These are phyloP conservation scores for Draba incana DNA, from an alignment of 345 rosid genomes.

Conservation along the genomic window DNA sequence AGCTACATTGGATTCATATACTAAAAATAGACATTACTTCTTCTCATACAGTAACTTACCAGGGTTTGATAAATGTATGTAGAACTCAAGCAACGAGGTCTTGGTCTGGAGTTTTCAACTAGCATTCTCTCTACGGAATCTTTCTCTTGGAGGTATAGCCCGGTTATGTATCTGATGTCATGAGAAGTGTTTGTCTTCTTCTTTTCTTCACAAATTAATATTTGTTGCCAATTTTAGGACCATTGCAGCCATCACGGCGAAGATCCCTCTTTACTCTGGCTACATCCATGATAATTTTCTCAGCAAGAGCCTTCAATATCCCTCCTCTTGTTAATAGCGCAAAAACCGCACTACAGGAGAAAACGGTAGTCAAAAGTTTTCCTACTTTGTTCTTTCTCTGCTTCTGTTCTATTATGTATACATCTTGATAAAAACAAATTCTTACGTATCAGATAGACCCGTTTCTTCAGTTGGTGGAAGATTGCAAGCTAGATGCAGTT, in stretches of 20 bases:
- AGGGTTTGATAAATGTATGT: conserved; percentile 24
- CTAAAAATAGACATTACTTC: neutral
- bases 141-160: conserved; percentile 52
- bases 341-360: conserved; percentile 56
- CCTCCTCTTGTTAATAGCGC: conserved; percentile 56
- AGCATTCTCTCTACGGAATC: conserved; percentile 62
- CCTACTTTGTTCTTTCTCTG: neutral
- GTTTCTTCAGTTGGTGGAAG: conserved; percentile 57
- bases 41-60: conserved; percentile 7
- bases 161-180: conserved; percentile 16
- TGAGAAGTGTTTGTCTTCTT: conserved; percentile 15
- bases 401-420: neutral
- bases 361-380: conserved; percentile 44
- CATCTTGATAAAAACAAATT: neutral
- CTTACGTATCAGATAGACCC: conserved; percentile 56
- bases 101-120: conserved; percentile 66
- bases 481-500: conserved; percentile 58
- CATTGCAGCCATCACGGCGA: conserved; percentile 66
- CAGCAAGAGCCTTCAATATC: conserved; percentile 63
- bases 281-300: conserved; percentile 65
- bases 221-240: conserved; percentile 49
- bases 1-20: neutral
- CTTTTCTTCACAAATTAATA: conserved; percentile 30
- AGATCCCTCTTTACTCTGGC: conserved; percentile 63
- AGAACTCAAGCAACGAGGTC: conserved; percentile 63